phyloP scores from a whole-genome alignment of 768 basidiomycete species.

The Leccinum boreale region DNA sequence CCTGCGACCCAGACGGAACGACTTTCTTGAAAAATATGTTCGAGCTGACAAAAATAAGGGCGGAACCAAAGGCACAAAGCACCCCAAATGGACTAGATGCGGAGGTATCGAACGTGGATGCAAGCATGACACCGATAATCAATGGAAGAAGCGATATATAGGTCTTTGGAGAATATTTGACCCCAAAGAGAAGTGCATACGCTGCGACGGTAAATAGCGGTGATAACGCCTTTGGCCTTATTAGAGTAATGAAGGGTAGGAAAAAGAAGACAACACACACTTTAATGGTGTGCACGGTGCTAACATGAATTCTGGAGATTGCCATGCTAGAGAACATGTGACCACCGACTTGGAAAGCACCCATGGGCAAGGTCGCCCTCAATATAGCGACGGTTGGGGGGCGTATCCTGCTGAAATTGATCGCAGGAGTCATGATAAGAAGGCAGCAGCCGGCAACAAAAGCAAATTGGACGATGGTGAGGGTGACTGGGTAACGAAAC shows the following conservation, averaged over 20 bases:
- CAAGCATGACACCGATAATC: conserved; percentile 95
- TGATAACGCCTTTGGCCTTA: conserved; percentile 72
- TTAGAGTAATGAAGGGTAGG: conserved; percentile 1
- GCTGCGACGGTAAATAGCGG: conserved; percentile 96
- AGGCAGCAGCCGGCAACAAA: conserved; percentile 88
- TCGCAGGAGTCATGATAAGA: conserved; percentile 72
- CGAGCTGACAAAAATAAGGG: conserved; percentile 93
- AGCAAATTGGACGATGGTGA: conserved; percentile 97
- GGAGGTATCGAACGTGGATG: conserved; percentile 90
- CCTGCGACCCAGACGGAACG: conserved; percentile 63
- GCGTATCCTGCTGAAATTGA: conserved; percentile 67
- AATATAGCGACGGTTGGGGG: conserved; percentile 71
- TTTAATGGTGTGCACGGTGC: conserved; percentile 99
- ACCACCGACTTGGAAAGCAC: conserved; percentile 94
- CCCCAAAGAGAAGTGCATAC: conserved; percentile 90
- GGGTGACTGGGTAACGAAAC: conserved; percentile 92
- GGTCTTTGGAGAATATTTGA: conserved; percentile 88
- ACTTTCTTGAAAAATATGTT: conserved; percentile 99
- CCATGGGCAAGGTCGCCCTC: conserved; percentile 87
- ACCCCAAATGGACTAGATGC: conserved; percentile 83
- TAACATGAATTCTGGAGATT: conserved; percentile 93
- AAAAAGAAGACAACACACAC: conserved; percentile 39
- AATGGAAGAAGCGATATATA: conserved; percentile 94
- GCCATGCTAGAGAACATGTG: conserved; percentile 98
- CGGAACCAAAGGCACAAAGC: conserved; percentile 95